A percentile compares a stretch with the other conserved stretches of the same genome.
Conservation (phyloP, 2,329 filamentous ascomycete genomes). For the Apiospora rasikravindrae region DNA sequence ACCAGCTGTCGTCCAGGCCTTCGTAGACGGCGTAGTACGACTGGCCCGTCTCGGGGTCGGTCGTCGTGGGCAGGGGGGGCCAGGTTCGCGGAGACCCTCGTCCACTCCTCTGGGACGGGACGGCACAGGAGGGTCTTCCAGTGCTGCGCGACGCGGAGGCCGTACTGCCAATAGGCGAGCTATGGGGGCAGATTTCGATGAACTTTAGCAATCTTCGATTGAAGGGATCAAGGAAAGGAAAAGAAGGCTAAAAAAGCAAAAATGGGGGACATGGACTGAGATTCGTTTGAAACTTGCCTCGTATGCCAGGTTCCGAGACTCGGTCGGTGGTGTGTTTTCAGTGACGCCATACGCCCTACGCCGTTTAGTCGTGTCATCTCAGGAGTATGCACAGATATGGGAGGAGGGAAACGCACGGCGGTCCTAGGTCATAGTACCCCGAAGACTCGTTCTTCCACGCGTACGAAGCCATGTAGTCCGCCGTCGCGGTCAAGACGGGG, state of each 20-base stretch:
- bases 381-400: no score
- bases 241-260: no score
- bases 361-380: not conserved
- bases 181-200: not conserved
- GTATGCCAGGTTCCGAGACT: slow-evolving; percentile 53
- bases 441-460: slow-evolving; percentile 39
- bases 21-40: slow-evolving; percentile 50
- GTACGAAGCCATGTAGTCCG: slow-evolving; percentile 40
- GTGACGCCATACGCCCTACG: slow-evolving; percentile 51
- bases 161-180: slow-evolving; percentile 56
- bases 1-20: slow-evolving; percentile 52
- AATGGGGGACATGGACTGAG: no score
- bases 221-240: no score
- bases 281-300: slow-evolving; percentile 41
- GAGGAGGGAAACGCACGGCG: slow-evolving; percentile 39
- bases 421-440: slow-evolving; percentile 47
- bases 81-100: slow-evolving; percentile 46
- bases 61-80: slow-evolving; percentile 50
- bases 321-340: slow-evolving; percentile 55
- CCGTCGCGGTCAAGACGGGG: slow-evolving; percentile 33
- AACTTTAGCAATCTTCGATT: not conserved
- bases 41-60: slow-evolving; percentile 30
- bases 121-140: slow-evolving; percentile 50
- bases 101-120: slow-evolving; percentile 46
- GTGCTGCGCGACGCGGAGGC: slow-evolving; percentile 47